Evolutionary conservation across 1,284 basidiomycete species (phyloP), one percentile per base, ranked within the genome.

Genomic region (Irpex sp.): DNA sequence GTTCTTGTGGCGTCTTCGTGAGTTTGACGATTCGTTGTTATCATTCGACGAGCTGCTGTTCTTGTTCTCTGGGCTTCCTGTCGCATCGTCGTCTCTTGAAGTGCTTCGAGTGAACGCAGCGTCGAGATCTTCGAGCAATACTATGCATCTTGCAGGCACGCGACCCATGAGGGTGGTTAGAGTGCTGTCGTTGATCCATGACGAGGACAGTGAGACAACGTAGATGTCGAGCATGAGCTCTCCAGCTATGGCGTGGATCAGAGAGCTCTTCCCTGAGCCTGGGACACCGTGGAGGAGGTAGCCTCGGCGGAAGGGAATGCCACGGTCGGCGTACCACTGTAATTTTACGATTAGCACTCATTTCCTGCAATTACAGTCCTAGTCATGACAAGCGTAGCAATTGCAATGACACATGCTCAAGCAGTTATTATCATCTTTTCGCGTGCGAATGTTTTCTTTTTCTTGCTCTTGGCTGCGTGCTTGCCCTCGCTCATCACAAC

Each of bases 171-270:
- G 83, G 4, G 88, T 87, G 6, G 85, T 88, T 40, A 95, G 80
- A 1, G 82, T 88, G 65, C 85, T 85, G 72, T 94, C 92, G 63
- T 88, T 90, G 72, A 94, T 87, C 87, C 88, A 90, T 13, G 86
- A 88, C 8, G 88, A 85, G 34, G 89, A 90, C 58, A 94, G 76
- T 34, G 87, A 90, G 56, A 93, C 82, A 62, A 91, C 85, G 70
- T 91, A 93, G 69, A 93, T 90, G 76, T 93, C 90, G 51, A 93
- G 85, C 77, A 86, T 85, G 65, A 93, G 80, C 72, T 91, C 88
- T 62, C 91, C 89, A 15, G 93, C 93, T 51, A 95, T 85, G 17
- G 92, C 92, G 68, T 93, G 92, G 70, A 94, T 92, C 66, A 93
- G 81, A 19, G 88, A 91, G 26, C 87, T 87, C 78, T 94, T 93